Percentiles rank a stretch among this genome's conserved stretches.
These are phyloP conservation scores for Cucurbitaria berberidis DNA, from an alignment of 2,329 filamentous ascomycete genomes.

Conservation along the genomic window DNA sequence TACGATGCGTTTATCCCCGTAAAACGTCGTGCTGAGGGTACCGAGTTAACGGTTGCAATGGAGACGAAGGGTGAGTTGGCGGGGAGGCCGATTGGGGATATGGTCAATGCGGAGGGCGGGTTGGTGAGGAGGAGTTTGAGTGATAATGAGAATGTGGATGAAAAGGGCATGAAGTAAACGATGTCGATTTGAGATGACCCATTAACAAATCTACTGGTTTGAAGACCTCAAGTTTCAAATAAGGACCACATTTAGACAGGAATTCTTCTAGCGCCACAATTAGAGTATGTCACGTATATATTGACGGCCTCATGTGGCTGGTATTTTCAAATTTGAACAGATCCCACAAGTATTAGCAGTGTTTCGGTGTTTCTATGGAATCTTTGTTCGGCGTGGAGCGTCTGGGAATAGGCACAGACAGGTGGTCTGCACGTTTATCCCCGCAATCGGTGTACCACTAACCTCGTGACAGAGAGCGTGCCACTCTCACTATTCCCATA, in stretches of 20 bases:
- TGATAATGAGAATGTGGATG: background rate
- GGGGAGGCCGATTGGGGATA: constrained; percentile 20
- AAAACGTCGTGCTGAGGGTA: constrained; percentile 55
- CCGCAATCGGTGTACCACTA: background rate
- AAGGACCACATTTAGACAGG: too few relatives aligned
- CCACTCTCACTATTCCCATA: background rate
- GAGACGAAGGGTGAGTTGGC: constrained; percentile 35
- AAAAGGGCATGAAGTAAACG: constrained; percentile 6
- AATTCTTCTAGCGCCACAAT: too few relatives aligned
- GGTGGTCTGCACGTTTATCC: background rate
- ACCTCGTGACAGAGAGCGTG: background rate
- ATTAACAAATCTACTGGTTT: too few relatives aligned
- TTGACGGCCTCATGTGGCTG: too few relatives aligned
- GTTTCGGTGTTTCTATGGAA: too few relatives aligned
- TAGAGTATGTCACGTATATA: too few relatives aligned
- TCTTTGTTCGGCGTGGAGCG: background rate
- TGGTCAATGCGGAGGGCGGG: constrained; percentile 13
- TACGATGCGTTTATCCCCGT: constrained; percentile 61
- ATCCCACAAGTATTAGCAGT: too few relatives aligned
- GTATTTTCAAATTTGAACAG: too few relatives aligned
- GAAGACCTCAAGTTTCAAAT: too few relatives aligned
- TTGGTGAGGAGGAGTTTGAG: constrained; percentile 9
- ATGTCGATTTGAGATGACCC: background rate
- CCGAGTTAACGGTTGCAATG: constrained; percentile 39
- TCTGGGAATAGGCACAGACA: background rate